Percentiles rank a stretch among this genome's conserved stretches.
phyloP scores from a whole-genome alignment of 306 rosid genomes.

The Aeschynomene evenia region DNA sequence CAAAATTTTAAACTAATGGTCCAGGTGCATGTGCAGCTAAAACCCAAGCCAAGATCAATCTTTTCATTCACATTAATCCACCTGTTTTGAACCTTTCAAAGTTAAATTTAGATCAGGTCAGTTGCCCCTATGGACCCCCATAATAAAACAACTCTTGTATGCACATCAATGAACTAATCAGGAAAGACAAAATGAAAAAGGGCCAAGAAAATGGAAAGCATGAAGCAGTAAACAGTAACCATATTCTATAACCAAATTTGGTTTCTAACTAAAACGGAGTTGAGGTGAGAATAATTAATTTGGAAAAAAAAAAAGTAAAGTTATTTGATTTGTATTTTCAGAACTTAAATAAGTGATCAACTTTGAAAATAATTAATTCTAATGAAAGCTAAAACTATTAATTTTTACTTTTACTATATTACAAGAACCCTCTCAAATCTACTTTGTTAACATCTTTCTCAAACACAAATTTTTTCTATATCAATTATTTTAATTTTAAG shows the following conservation, averaged over 20 bases:
- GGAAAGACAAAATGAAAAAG: neutral
- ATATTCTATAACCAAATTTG: slow-evolving; percentile 1
- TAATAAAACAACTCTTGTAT: neutral
- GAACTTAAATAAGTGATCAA: too few species aligned
- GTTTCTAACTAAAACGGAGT: too few species aligned
- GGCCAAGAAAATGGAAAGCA: neutral
- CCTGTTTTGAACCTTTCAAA: slow-evolving; percentile 20
- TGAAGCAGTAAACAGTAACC: neutral
- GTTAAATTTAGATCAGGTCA: slow-evolving; percentile 20
- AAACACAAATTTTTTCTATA: too few species aligned
- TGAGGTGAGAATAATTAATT: too few species aligned
- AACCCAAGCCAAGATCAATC: slow-evolving; percentile 25
- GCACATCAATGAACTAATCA: neutral
- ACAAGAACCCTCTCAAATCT: too few species aligned
- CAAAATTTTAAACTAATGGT: slow-evolving; percentile 22
- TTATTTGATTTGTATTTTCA: too few species aligned
- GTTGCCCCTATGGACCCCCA: slow-evolving; percentile 20
- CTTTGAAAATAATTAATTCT: too few species aligned
- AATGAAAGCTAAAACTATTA: too few species aligned
- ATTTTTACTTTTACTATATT: too few species aligned
- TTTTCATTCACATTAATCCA: slow-evolving; percentile 16
- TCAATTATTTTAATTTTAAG: too few species aligned
- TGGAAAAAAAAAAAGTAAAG: too few species aligned
- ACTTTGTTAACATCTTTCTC: too few species aligned
- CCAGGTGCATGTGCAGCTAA: slow-evolving; percentile 5